Evolutionary conservation across 2,329 filamentous ascomycete genomes (phyloP).

Genomic region (Aspergillus versicolor): DNA sequence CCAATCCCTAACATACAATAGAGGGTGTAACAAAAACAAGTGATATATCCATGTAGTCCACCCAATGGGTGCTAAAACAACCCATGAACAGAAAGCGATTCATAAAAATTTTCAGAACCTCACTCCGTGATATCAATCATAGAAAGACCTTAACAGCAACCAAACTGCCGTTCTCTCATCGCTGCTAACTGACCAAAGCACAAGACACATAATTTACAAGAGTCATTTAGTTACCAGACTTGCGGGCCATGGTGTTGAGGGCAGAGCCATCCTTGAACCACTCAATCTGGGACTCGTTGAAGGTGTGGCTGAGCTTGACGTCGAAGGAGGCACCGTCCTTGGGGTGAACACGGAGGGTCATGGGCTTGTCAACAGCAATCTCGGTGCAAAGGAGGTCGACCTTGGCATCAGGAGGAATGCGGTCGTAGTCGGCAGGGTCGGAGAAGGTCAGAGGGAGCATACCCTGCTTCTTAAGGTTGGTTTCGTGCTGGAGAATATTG

Average conservation of each 20-base stretch:
- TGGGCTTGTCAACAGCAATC: conserved; percentile 86
- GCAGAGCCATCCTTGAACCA: conserved; percentile 99
- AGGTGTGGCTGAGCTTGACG: conserved; percentile 85
- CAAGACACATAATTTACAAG: conserved; percentile 24
- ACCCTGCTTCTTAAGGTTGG: conserved; percentile 99
- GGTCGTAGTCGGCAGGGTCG: conserved; percentile 95
- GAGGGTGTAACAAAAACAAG: conserved; percentile 31
- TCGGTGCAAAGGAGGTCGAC: conserved; percentile 87
- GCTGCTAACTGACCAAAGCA: conserved; percentile 22
- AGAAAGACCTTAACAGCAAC: conserved; percentile 25
- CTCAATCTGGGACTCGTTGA: conserved; percentile 96
- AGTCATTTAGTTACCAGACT: conserved; percentile 30
- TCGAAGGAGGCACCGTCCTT: conserved; percentile 81
- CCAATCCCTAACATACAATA: conserved; percentile 39
- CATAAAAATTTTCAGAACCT: conserved; percentile 35
- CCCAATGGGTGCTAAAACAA: conserved; percentile 29
- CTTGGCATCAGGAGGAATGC: conserved; percentile 89
- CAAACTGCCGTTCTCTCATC: conserved; percentile 15
- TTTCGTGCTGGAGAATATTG: conserved; percentile 70
- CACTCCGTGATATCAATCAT: conserved; percentile 35
- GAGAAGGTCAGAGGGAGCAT: conserved; percentile 98
- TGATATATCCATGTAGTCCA: conserved; percentile 43
- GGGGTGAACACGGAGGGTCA: conserved; percentile 89
- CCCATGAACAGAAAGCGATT: conserved; percentile 31
- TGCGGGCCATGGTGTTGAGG: conserved; percentile 97